Percentiles rank a stretch among this genome's conserved stretches.
phyloP scores from a whole-genome alignment of 345 rosid species.

The Turritis glabra region DNA sequence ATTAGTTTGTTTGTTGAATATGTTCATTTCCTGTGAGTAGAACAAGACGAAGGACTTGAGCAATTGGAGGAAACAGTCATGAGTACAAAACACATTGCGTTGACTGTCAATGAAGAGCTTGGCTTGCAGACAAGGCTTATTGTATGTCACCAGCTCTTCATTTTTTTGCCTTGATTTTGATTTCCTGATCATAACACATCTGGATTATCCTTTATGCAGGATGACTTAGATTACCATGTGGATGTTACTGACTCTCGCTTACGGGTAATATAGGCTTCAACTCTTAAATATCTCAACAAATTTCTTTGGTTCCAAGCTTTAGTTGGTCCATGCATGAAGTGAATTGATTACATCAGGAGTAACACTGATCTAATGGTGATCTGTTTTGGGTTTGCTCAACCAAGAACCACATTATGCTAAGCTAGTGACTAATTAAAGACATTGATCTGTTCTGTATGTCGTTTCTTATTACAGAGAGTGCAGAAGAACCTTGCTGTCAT shows the following conservation, averaged over 20 bases:
- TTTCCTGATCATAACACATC: constrained; percentile 6
- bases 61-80: constrained; percentile 79
- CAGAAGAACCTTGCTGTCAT: constrained; percentile 85
- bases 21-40: constrained; percentile 45
- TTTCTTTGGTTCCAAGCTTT: neutral
- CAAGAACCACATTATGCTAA: neutral
- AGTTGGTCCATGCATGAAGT: neutral
- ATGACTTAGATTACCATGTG: constrained; percentile 86
- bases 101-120: constrained; percentile 92
- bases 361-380: neutral
- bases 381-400: constrained; percentile 6
- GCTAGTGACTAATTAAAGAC: neutral
- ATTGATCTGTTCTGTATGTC: constrained; percentile 10
- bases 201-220: constrained; percentile 49
- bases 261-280: constrained; percentile 50
- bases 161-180: constrained; percentile 10
- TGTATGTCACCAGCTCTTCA: constrained; percentile 45
- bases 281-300: neutral
- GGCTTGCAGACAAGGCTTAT: constrained; percentile 81
- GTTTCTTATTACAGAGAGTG: constrained; percentile 65
- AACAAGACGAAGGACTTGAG: constrained; percentile 99
- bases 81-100: constrained; percentile 89
- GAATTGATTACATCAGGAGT: neutral
- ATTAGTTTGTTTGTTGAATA: neutral
- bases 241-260: constrained; percentile 90